These are phyloP conservation scores for Cyberlindnera japonica DNA, from an alignment of 805 yeast genomes.

Conservation along the genomic window DNA sequence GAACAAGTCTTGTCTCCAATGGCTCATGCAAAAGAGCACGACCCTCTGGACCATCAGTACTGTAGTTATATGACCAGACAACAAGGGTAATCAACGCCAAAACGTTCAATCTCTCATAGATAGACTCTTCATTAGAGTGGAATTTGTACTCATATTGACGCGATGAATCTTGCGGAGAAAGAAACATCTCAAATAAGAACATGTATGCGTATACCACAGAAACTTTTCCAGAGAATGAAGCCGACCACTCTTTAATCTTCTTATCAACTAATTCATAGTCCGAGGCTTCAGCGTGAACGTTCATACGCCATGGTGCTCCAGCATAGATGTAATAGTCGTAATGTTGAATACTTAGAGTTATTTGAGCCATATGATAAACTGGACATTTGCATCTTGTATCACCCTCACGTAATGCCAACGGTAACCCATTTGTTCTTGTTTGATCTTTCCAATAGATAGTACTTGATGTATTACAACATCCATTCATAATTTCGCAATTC, in stretches of 20 bases:
- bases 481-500: conserved; percentile 44
- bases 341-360: conserved; percentile 66
- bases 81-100: conserved; percentile 32
- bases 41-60: conserved; percentile 45
- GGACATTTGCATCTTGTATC: conserved; percentile 60
- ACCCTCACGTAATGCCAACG: conserved; percentile 23
- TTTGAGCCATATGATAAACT: conserved; percentile 69
- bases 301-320: conserved; percentile 82
- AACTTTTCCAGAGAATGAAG: conserved; percentile 43
- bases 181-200: conserved; percentile 57
- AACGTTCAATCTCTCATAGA: conserved; percentile 36
- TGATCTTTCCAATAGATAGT: conserved; percentile 23
- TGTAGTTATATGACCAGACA: conserved; percentile 51
- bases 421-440: conserved; percentile 13
- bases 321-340: conserved; percentile 76
- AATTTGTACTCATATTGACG: conserved; percentile 40
- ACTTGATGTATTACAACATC: conserved; percentile 29
- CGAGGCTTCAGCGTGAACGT: conserved; percentile 50
- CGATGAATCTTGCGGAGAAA: conserved; percentile 46
- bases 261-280: conserved; percentile 47
- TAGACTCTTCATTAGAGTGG: conserved; percentile 49
- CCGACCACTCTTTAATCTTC: conserved; percentile 52
- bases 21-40: conserved; percentile 24
- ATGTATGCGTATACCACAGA: conserved; percentile 59
- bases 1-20: conserved; percentile 22